These are phyloP conservation scores for Blastobotrys chiropterorum DNA, from an alignment of 805 yeast genomes.

Conservation along the genomic window DNA sequence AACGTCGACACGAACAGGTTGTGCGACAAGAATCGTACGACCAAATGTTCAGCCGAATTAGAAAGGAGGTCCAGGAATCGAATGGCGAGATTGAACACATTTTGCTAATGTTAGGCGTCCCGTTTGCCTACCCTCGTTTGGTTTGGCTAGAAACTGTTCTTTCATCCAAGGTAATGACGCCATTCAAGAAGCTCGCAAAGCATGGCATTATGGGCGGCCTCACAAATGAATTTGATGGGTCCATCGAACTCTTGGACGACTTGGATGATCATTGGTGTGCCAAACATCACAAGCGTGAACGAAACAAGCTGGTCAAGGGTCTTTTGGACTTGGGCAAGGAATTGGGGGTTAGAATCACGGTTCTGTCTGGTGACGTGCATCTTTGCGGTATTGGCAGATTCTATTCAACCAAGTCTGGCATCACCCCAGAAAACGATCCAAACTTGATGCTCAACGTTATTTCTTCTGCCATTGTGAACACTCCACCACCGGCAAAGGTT, in stretches of 20 bases:
- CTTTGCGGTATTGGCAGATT: slow-evolving; percentile 78
- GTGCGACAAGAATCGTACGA: slow-evolving; percentile 52
- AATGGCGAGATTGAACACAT: slow-evolving; percentile 65
- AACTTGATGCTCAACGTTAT: slow-evolving; percentile 64
- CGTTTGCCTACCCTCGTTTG: slow-evolving; percentile 88
- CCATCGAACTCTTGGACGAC: slow-evolving; percentile 86
- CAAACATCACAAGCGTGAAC: slow-evolving; percentile 73
- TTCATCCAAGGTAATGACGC: slow-evolving; percentile 47
- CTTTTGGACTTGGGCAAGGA: slow-evolving; percentile 61
- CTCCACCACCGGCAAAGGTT: slow-evolving; percentile 90
- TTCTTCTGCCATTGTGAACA: slow-evolving; percentile 84
- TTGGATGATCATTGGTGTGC: slow-evolving; percentile 97
- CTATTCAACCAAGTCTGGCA: slow-evolving; percentile 39
- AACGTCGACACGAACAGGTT: slow-evolving; percentile 59
- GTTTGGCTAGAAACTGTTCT: slow-evolving; percentile 83
- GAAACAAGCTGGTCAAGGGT: slow-evolving; percentile 59
- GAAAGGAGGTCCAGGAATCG: slow-evolving; percentile 44
- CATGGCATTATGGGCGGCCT: slow-evolving; percentile 56
- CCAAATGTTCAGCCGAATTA: slow-evolving; percentile 52
- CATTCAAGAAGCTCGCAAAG: slow-evolving; percentile 48
- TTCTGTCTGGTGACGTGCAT: slow-evolving; percentile 91
- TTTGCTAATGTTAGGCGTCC: slow-evolving; percentile 83
- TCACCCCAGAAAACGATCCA: slow-evolving; percentile 51
- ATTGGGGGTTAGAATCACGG: slow-evolving; percentile 67
- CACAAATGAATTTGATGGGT: slow-evolving; percentile 88